Base-by-base conservation (phyloP, 2,329 filamentous ascomycete genomes). In the Elsinoe australis region DNA sequence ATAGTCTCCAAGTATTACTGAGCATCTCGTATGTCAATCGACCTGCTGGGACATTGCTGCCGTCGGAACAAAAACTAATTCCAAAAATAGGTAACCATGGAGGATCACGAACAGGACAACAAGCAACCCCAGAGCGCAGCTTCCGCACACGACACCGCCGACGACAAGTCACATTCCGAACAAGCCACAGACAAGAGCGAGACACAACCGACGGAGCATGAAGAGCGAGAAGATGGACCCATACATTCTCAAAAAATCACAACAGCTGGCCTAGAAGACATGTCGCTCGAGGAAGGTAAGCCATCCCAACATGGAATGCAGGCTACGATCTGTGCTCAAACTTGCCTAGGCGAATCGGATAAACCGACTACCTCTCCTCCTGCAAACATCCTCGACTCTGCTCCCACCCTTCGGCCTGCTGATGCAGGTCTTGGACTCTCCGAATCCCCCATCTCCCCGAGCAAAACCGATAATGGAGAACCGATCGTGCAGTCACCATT, bases 41-140 rank as follows among this genome's bases (percentile, higher is more conserved):
- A n/a, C 18, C 10, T 41, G 36, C 26, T 24, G 14, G 9, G 2
- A 21, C 26, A 41, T 28, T 41, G 14, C 18, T 28, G n/a, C 22
- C 21, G 36, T 21, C 21, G 21, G 22, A n/a, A 15, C 17, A 21
- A 6, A 41, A 15, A 44, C 39, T 44, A 14, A 44, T 32, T 21
- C n/a, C 39, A 32, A 31, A 29, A 32, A 22, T 35, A 47, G 44
- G 44, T 47, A 19, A 47, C 44, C 26, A 47, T 47, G 44, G 44
- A 34, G 32, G 44, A 47, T 26, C 29, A 47, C 31, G 32, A 36
- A n/a, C 19, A 34, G 29, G 44, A 47, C 21, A 28, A 35, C 6
- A 47, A 28, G 19, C 44, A 47, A 34, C 29, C 29, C 29, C 44
- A 47, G 35, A 34, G 21, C 15, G 32, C 19, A 47, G 18, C 10